phyloP scores from a whole-genome alignment of 441 rosid genomes.

The Hypseocharis bilobata region DNA sequence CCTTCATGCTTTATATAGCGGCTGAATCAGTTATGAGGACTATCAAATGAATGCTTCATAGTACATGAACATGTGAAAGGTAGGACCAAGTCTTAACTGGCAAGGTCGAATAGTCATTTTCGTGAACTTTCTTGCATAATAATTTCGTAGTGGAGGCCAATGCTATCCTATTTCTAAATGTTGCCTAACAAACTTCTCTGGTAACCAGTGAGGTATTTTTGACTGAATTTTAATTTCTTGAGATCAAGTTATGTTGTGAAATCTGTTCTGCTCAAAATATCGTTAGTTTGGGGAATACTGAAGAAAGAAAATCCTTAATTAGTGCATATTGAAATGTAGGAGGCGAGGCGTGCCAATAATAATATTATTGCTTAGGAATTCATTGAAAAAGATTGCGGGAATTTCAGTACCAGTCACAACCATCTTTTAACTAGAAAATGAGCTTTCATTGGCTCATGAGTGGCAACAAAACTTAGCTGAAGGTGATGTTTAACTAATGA shows the following conservation, averaged over 20 bases:
- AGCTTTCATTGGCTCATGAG: background rate
- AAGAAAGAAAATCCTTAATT: too few species aligned
- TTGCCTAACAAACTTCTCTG: background rate
- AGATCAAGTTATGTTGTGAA: background rate
- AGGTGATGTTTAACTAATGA: too few species aligned
- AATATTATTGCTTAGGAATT: background rate
- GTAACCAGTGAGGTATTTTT: background rate
- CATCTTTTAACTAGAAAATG: background rate
- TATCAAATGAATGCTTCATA: background rate
- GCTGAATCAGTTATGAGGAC: background rate
- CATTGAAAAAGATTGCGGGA: background rate
- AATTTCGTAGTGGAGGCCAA: background rate
- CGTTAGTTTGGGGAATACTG: background rate
- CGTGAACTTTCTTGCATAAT: background rate
- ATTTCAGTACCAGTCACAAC: background rate
- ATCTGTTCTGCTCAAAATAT: background rate
- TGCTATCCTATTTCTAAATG: background rate
- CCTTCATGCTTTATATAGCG: background rate
- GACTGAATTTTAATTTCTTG: background rate
- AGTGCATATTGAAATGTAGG: background rate
- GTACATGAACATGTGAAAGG: background rate
- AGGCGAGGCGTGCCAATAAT: background rate
- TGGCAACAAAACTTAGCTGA: too few species aligned
- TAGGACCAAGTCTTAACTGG: background rate
- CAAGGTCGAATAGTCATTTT: slow-evolving; percentile 5